Evolutionary conservation across 2,329 filamentous ascomycete genomes (phyloP), one percentile per base, ranked within the genome.

Genomic region (Penicillium hesseltinei): DNA sequence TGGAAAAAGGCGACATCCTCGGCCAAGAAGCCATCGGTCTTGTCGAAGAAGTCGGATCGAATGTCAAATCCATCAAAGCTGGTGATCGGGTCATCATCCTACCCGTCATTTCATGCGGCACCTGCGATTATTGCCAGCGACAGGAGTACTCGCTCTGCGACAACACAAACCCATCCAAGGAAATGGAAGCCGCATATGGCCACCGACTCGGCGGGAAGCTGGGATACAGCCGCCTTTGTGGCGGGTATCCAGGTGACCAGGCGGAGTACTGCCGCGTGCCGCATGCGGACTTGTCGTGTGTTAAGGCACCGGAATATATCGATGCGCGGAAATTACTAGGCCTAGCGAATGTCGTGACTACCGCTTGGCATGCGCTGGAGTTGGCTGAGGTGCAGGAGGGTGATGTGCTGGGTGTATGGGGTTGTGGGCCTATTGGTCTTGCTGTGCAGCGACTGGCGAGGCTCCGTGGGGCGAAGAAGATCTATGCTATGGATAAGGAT

Each of bases 181-280:
- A 69, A 33, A 66, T 69, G 66, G 67, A 72, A 42, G 23, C 36
- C 15, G 54, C 66, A 35, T 73, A 69, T 36, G 69, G 71, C 0
- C 62, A 70, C 51, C 68, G 67, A 2, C 27, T 72, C n/a, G 62
- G 70, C 3, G 71, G 71, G 10, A 69, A 70, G 17, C 63, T 73
- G 44, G 71, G 71, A 25, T 74, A 65, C 55, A 69, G 71, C 1
- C 62, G 67, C 11, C 46, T 71, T n/a, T 69, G 65, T 29, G 71
- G 71, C 2, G 71, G 73, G 17, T 74, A 72, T 60, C 62, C 73
- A 15, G 72, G 73, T 19, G 64, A 71, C 36, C 72, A 75, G 59
- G 73, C 73, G 3, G 73, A 75, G 59, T 75, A 64, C 57, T 71
- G 69, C 46, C 71, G 70, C 7, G 71, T 69, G 10, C 73, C 73